Evolutionary conservation across 202 grass and related monocot genomes (phyloP).

Genomic region (Carex sylvatica): DNA sequence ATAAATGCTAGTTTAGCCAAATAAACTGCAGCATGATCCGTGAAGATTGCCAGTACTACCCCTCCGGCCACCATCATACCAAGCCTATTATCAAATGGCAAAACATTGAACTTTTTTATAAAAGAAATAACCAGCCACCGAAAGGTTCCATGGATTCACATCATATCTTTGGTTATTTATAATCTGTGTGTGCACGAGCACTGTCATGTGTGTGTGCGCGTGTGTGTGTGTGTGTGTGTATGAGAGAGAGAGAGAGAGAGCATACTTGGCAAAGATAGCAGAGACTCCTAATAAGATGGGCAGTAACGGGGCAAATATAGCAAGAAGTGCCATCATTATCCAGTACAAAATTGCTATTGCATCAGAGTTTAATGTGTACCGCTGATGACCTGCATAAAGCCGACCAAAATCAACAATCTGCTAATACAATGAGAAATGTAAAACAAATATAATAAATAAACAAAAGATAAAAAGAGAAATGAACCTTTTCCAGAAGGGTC

Average conservation of each 20-base stretch:
- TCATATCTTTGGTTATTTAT: not conserved
- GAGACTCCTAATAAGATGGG: constrained; percentile 71
- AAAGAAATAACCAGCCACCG: not conserved
- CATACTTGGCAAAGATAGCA: constrained; percentile 81
- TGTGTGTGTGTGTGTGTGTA: not conserved
- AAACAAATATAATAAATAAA: not conserved
- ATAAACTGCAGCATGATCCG: constrained; percentile 75
- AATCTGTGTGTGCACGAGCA: not conserved
- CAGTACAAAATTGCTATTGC: constrained; percentile 52
- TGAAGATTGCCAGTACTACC: constrained; percentile 57
- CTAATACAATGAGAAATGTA: not conserved
- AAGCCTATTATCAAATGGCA: constrained; percentile 52
- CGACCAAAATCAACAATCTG: constrained; percentile 23
- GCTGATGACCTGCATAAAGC: constrained; percentile 55
- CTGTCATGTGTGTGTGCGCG: not conserved
- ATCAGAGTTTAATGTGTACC: constrained; percentile 47
- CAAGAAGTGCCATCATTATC: constrained; percentile 64
- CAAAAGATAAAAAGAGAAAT: not conserved
- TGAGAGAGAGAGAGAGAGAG: not conserved
- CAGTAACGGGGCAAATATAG: constrained; percentile 47
- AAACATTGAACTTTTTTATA: not conserved
- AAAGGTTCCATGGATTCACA: not conserved
- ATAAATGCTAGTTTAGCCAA: constrained; percentile 71
- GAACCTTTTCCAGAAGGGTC: constrained; percentile 67
- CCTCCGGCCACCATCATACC: constrained; percentile 81